Evolutionary conservation across 1,139 yeast genomes (phyloP), one percentile per base, ranked within the genome.

Genomic region (Suhomyces atakaporum): DNA sequence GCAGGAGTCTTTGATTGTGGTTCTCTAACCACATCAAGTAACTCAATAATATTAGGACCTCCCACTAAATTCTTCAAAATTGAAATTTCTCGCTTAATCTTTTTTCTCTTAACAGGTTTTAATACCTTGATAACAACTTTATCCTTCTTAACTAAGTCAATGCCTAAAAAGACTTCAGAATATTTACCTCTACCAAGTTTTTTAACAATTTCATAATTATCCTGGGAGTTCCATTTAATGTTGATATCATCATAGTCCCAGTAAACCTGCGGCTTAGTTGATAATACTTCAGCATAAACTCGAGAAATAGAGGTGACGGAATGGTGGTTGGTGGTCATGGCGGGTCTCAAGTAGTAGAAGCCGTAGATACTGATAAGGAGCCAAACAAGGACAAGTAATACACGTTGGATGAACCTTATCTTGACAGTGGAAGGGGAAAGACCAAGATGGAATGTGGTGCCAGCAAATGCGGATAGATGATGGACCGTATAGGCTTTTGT

Each of bases 51-150:
- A 60, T 92, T 92, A 39, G 92, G 88, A 0, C 96, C 96, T 9
- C 84, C 85, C 2, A 86, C 81, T 50, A 94, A 71, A 61, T 94
- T 92, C 63, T 89, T 90, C 52, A 94, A 72, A 41, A 94, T 92
- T 58, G 89, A 84, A 47, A 94, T 89, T 60, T 94, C 99, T 52
- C 98, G 76, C 69, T 87, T 88, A 50, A 94, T 92, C 71, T 94
- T 94, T 75, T 92, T 92, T 63, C 94, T 77, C 65, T 92, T 92
- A 30, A 94, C 97, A 3, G 99, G 99, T 61, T 94, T 94, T 53
- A 94, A 76, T 46, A 92, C 97, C 60, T 94, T 94, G 54, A 94
- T 88, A 33, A 94, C 96, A 50, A 83, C 80, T 27, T 76, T 74
- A 32, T 69, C 68, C 33, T 46, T 44, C 23, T 70, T 72, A 41